These are phyloP conservation scores for Auriscalpium microsporum DNA, from an alignment of 768 basidiomycete genomes.

Conservation along the genomic window DNA sequence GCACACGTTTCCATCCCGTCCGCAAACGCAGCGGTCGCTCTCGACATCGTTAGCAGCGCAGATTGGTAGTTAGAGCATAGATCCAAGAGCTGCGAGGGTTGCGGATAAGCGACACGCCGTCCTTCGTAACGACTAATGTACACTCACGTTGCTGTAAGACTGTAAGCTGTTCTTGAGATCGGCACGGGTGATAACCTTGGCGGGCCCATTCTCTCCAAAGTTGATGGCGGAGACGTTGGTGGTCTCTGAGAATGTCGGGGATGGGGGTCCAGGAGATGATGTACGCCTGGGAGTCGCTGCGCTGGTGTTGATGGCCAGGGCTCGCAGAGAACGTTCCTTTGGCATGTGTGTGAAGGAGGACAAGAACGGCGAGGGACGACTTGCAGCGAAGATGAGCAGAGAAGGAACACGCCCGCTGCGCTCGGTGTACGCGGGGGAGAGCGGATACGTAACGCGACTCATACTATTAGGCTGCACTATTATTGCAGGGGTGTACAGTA, in stretches of 20 bases:
- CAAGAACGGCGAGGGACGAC: not conserved
- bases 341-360: constrained; percentile 26
- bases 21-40: constrained; percentile 78
- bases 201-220: constrained; percentile 65
- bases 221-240: constrained; percentile 74
- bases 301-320: constrained; percentile 31
- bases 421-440: not conserved
- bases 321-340: constrained; percentile 51
- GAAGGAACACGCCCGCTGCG: not conserved
- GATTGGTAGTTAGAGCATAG: constrained; percentile 73
- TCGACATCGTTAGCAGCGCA: constrained; percentile 73
- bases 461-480: too few species aligned
- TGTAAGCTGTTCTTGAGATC: constrained; percentile 72
- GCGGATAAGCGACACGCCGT: not conserved
- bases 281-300: constrained; percentile 25
- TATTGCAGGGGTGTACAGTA: too few species aligned
- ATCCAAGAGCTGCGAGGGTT: constrained; percentile 51
- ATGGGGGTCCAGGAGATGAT: constrained; percentile 55
- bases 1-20: constrained; percentile 81
- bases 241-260: constrained; percentile 76
- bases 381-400: not conserved
- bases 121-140: not conserved
- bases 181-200: constrained; percentile 74
- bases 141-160: constrained; percentile 71
- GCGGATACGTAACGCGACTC: not conserved